These are phyloP conservation scores for Orobanche coerulescens DNA, from an alignment of 257 asterid species.

Conservation along the genomic window DNA sequence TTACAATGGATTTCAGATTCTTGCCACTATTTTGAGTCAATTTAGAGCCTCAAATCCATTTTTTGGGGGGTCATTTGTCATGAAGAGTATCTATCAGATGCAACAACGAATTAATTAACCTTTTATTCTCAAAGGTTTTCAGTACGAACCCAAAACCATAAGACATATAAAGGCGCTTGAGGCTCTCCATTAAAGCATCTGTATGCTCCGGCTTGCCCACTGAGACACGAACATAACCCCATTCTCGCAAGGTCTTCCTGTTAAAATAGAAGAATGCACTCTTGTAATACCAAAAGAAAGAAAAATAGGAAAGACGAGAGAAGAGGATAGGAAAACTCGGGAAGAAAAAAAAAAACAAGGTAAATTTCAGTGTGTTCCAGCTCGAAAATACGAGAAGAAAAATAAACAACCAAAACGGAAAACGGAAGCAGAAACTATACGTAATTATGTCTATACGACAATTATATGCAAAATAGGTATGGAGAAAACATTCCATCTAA, in stretches of 20 bases:
- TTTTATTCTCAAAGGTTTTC: not conserved
- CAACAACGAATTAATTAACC: not conserved
- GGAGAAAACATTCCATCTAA: no score
- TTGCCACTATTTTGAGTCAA: no score
- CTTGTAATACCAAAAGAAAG: not conserved
- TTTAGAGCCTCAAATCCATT: not conserved
- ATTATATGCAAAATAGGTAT: no score
- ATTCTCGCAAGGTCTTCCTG: slow-evolving; percentile 85
- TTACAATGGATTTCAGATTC: no score
- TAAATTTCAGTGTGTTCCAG: not conserved
- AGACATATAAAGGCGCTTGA: slow-evolving; percentile 38
- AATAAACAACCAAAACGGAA: no score
- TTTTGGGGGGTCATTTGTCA: not conserved
- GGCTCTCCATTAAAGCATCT: slow-evolving; percentile 58
- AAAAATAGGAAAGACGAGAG: not conserved
- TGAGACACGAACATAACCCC: slow-evolving; percentile 92
- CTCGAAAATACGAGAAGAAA: no score
- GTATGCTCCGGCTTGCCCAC: slow-evolving; percentile 97
- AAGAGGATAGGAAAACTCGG: not conserved
- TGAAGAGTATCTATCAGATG: no score
- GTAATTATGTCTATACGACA: no score
- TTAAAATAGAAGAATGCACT: not conserved
- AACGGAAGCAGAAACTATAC: no score
- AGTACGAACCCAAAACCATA: not conserved
- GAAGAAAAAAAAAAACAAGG: not conserved